Conservation (phyloP, 305 asterid species). For the Rubia tinctorum region DNA sequence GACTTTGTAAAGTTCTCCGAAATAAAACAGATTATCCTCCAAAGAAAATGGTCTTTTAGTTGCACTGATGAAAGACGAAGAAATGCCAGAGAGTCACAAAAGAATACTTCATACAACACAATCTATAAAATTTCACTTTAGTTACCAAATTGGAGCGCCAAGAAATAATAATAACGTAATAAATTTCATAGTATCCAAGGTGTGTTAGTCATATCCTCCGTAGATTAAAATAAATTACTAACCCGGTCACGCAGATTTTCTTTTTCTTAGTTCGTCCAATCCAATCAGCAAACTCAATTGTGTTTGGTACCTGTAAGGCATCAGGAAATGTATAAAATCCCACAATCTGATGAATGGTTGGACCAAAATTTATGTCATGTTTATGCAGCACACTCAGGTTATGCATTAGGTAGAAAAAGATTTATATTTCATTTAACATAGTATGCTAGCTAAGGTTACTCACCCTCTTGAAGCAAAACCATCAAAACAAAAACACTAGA, state of each 20-base stretch:
- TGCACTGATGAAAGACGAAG: constrained; percentile 52
- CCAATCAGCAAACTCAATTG: constrained; percentile 98
- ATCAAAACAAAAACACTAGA: neutral
- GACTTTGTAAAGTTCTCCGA: constrained; percentile 88
- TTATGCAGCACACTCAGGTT: neutral
- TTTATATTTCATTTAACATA: neutral
- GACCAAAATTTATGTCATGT: neutral
- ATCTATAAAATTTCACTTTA: neutral
- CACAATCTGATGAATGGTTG: neutral
- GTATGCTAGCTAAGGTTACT: constrained; percentile 5
- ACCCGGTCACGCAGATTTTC: constrained; percentile 94
- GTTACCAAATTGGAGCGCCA: constrained; percentile 5
- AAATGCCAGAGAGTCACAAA: constrained; percentile 16
- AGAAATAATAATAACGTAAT: constrained; percentile 7
- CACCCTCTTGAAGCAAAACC: neutral
- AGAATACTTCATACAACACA: neutral
- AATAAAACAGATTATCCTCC: constrained; percentile 89
- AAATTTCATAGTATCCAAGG: constrained; percentile 17
- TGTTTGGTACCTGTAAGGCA: constrained; percentile 81
- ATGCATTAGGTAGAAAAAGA: neutral
- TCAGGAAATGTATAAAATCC: constrained; percentile 4
- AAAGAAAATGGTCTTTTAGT: constrained; percentile 95
- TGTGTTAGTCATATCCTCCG: constrained; percentile 16
- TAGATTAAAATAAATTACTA: constrained; percentile 29
- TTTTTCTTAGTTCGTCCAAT: constrained; percentile 96